Conservation (phyloP, 2,329 filamentous ascomycete species). For the Scytalidium sp. region DNA sequence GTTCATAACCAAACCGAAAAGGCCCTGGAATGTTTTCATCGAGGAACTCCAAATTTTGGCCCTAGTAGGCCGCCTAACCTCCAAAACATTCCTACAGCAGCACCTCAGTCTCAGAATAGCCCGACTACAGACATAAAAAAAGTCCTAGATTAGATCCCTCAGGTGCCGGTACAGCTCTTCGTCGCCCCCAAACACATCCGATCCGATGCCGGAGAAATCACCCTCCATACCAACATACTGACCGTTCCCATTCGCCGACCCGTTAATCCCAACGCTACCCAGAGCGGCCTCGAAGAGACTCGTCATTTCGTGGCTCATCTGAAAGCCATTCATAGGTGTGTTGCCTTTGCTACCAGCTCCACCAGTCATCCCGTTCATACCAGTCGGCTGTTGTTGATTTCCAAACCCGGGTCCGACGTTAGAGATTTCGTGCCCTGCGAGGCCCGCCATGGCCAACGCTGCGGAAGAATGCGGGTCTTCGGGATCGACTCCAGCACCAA, state of each 20-base stretch:
- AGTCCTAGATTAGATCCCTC: constrained; percentile 26
- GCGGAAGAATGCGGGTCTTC: constrained; percentile 50
- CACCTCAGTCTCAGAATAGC: background rate
- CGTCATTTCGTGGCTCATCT: constrained; percentile 33
- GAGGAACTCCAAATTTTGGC: too few species aligned
- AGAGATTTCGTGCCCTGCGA: constrained; percentile 37
- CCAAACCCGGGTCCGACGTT: constrained; percentile 13
- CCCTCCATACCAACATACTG: constrained; percentile 8
- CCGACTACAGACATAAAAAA: background rate
- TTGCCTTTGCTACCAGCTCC: constrained; percentile 13
- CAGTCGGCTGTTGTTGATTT: constrained; percentile 1
- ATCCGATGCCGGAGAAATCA: constrained; percentile 14
- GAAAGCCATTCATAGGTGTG: constrained; percentile 28
- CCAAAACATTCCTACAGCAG: too few species aligned
- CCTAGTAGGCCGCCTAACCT: too few species aligned
- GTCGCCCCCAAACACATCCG: constrained; percentile 28
- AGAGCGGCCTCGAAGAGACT: constrained; percentile 30
- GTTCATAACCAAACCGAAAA: too few species aligned
- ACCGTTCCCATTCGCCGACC: constrained; percentile 11
- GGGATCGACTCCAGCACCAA: constrained; percentile 10
- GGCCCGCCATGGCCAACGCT: constrained; percentile 53
- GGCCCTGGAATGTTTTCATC: too few species aligned
- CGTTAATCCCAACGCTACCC: constrained; percentile 21
- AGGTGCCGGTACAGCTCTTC: constrained; percentile 30
- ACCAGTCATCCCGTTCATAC: constrained; percentile 5